Conservation (phyloP, 768 basidiomycete species). For the Rubroboletus pulcherrimus region DNA sequence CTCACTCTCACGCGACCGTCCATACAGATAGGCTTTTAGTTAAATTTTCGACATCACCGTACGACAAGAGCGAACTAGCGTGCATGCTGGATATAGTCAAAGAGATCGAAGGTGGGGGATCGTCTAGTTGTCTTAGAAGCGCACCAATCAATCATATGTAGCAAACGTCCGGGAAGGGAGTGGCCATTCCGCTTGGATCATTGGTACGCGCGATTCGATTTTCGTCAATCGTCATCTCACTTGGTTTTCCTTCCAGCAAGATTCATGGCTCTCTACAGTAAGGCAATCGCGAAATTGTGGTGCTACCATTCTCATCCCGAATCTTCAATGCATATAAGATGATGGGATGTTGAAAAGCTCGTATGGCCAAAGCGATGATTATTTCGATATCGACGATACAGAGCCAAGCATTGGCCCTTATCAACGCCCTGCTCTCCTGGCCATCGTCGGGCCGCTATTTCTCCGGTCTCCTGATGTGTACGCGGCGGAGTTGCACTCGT, state of each 20-base stretch:
- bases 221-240: constrained; percentile 1
- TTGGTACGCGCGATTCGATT: constrained; percentile 13
- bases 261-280: constrained; percentile 31
- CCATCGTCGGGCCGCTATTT: constrained; percentile 21
- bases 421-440: constrained; percentile 16
- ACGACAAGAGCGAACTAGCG: constrained; percentile 16
- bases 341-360: constrained; percentile 27
- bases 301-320: not conserved
- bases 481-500: constrained; percentile 27
- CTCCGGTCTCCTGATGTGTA: constrained; percentile 27
- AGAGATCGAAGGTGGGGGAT: constrained; percentile 23
- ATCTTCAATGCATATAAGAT: constrained; percentile 7
- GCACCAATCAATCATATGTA: not conserved
- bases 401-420: constrained; percentile 13
- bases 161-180: constrained; percentile 8
- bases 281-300: not conserved
- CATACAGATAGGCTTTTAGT: constrained; percentile 26
- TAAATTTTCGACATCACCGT: constrained; percentile 33
- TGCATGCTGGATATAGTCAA: constrained; percentile 30
- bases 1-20: not conserved
- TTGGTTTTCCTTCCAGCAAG: constrained; percentile 13
- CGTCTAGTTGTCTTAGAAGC: not conserved
- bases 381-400: constrained; percentile 28
- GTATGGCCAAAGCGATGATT: constrained; percentile 31
- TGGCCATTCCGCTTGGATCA: constrained; percentile 23